Evolutionary conservation across 2,329 filamentous ascomycete species (phyloP), one percentile per base, ranked within the genome.

Genomic region (Xenoacremonium recifei): DNA sequence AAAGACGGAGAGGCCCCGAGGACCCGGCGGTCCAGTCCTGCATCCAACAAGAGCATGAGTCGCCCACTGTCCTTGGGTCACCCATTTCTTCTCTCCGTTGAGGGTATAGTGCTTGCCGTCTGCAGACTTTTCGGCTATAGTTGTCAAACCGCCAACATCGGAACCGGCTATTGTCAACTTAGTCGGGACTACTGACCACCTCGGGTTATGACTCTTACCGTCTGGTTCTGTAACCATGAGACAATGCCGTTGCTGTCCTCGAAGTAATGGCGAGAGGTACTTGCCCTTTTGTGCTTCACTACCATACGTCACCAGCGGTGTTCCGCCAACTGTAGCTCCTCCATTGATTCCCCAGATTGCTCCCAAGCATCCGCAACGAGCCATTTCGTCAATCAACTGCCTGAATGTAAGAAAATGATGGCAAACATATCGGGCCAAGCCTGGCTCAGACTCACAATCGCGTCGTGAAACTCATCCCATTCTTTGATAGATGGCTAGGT

Each of bases 41-140:
- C 82, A 79, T 2, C 80, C 82, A 10, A 80, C 78, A 0, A 80
- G 82, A 58, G 77, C 76, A 55, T 80, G 79, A 35, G 80, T 73
- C 13, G 80, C 76, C 68, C 72, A 79, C 1, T 77, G 71, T 13
- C 70, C 77, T 34, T 79, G 79, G 1, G 82, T 84, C 47, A 85
- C 84, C 79, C 80, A 83, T 58, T 83, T 83, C 68, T 37, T 85
- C 37, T 74, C 73, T 1, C 82, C 82, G 42, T 82, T 84, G n/a
- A 85, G 79, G 25, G 83, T 55, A 51, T 84, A 86, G 36, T 67
- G 59, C 23, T 69, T 65, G 0, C 73, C 76, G 27, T 76, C 67
- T 2, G 48, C 11, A 0, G 60, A 49, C 19, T 66, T 67, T 27
- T 63, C 58, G 0, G 83, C 83, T 0, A 77, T 84, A 3, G 82